These are phyloP conservation scores for Russula brevipes DNA, from an alignment of 768 basidiomycete species.

Conservation along the genomic window DNA sequence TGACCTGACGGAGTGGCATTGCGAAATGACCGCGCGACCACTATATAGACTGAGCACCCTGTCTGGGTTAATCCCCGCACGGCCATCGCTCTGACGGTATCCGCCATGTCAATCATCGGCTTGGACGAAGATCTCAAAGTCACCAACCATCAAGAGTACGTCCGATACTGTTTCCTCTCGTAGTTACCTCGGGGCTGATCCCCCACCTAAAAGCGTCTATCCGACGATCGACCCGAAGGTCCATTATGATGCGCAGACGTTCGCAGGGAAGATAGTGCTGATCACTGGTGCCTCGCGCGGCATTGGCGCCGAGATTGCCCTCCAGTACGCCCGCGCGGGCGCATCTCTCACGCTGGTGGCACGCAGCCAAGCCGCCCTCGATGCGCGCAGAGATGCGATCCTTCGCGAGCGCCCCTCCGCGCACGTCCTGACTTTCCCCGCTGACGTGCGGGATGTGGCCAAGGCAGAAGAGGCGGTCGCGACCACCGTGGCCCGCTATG, in stretches of 20 bases:
- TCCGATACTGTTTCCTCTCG: neutral
- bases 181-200: neutral
- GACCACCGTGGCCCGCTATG: neutral
- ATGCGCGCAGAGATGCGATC: neutral
- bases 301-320: no score
- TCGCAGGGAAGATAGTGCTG: no score
- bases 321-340: neutral
- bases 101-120: neutral
- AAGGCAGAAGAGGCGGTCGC: conserved; percentile 3
- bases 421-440: neutral
- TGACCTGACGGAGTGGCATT: no score
- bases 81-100: no score
- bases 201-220: neutral
- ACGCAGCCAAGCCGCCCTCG: neutral
- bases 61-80: no score
- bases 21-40: no score
- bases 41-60: no score
- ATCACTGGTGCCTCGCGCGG: no score
- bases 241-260: neutral
- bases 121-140: conserved; percentile 9
- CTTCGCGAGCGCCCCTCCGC: neutral
- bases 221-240: neutral
- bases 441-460: neutral
- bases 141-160: neutral
- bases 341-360: neutral